Evolutionary conservation across 768 basidiomycete species (phyloP).

Genomic region (Gyrodon lividus): DNA sequence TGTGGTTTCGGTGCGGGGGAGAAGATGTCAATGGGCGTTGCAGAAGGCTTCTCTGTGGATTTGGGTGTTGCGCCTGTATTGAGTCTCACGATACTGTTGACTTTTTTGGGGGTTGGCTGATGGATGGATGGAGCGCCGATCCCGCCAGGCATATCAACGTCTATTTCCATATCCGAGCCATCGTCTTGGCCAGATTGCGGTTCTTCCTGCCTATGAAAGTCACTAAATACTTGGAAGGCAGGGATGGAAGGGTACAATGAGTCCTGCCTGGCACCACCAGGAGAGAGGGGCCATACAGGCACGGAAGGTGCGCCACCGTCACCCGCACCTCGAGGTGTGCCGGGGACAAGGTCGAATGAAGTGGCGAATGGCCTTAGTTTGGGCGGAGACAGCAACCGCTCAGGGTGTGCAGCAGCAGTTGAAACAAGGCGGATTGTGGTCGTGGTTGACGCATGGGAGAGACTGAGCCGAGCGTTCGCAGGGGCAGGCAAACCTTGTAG

Average conservation of each 20-base stretch:
- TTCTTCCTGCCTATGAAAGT: constrained; percentile 19
- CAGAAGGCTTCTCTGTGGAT: constrained; percentile 32
- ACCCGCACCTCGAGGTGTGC: constrained; percentile 42
- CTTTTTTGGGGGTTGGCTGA: constrained; percentile 23
- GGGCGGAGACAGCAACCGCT: constrained; percentile 47
- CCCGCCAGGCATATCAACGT: constrained; percentile 38
- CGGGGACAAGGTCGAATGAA: constrained; percentile 64
- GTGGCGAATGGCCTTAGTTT: constrained; percentile 65
- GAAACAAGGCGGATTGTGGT: constrained; percentile 51
- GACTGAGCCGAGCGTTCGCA: constrained; percentile 56
- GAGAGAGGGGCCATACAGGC: constrained; percentile 44
- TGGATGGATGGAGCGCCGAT: constrained; percentile 17
- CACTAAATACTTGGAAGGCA: constrained; percentile 31
- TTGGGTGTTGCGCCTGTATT: constrained; percentile 27
- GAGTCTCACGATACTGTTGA: constrained; percentile 4
- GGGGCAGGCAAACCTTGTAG: constrained; percentile 65
- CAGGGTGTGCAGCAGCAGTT: constrained; percentile 18
- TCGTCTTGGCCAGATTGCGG: constrained; percentile 18
- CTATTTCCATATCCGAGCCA: constrained; percentile 34
- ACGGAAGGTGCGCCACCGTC: constrained; percentile 13
- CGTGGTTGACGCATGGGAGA: constrained; percentile 47
- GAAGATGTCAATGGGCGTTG: constrained; percentile 38
- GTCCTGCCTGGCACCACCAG: constrained; percentile 17
- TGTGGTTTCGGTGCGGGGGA: constrained; percentile 35
- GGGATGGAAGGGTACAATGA: constrained; percentile 43